Percentiles rank a stretch among this genome's conserved stretches.
These are phyloP conservation scores for Cladophialophora psammophila DNA, from an alignment of 2,329 filamentous ascomycete genomes.

Conservation along the genomic window DNA sequence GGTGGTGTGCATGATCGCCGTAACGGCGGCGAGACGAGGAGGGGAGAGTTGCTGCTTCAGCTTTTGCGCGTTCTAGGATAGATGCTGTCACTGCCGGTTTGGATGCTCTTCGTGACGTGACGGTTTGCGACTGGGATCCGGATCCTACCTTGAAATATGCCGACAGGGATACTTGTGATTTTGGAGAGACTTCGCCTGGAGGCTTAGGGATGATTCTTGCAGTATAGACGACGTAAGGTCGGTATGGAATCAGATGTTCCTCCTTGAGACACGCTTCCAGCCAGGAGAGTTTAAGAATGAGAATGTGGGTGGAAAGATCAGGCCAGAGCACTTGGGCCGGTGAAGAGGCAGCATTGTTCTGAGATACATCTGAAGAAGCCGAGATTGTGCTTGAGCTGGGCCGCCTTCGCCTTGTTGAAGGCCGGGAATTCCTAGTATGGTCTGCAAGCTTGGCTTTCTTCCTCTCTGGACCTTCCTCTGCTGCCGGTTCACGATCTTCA, in stretches of 20 bases:
- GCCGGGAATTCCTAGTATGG: conserved; percentile 21
- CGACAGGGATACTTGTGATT: conserved; percentile 11
- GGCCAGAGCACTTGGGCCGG: conserved; percentile 25
- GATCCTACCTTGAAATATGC: conserved; percentile 30
- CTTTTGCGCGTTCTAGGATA: conserved; percentile 64
- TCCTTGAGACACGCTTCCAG: conserved; percentile 56
- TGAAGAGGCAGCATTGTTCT: conserved; percentile 1
- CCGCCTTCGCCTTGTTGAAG: conserved; percentile 16
- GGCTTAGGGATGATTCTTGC: conserved; percentile 55
- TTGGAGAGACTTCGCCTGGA: conserved; percentile 32
- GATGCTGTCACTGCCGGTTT: conserved; percentile 15
- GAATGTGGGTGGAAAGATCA: conserved; percentile 48
- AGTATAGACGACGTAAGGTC: conserved; percentile 60
- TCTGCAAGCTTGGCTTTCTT: conserved; percentile 27
- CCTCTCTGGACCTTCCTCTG: conserved; percentile 15
- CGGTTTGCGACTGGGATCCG: conserved; percentile 5
- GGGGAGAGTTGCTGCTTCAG: conserved; percentile 49
- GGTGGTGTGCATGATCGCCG: conserved; percentile 33
- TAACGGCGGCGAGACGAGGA: conserved; percentile 39
- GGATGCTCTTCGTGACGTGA: conserved; percentile 3
- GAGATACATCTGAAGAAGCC: conserved; percentile 20
- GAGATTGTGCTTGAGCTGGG: conserved; percentile 22
- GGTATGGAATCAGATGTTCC: conserved; percentile 54
- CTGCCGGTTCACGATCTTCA: neutral
- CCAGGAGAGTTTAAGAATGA: conserved; percentile 64